Percentiles rank a stretch among this genome's conserved stretches.
Conservation (phyloP, 1,284 basidiomycete genomes). For the Volvariella volvacea region DNA sequence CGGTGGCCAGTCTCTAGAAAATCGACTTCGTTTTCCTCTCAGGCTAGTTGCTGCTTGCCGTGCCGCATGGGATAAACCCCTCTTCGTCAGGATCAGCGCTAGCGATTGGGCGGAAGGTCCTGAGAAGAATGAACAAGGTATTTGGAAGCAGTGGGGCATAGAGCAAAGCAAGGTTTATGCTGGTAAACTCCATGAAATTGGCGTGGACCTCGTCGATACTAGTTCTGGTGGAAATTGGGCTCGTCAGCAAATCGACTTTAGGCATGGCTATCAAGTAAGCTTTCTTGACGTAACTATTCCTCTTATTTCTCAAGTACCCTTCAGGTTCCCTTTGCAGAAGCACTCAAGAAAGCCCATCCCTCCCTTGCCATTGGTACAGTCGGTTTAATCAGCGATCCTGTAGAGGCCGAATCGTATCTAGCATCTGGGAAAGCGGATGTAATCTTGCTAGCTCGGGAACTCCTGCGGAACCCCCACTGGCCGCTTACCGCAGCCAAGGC, state of each 20-base stretch:
- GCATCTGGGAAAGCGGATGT: constrained; percentile 63
- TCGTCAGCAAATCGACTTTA: constrained; percentile 50
- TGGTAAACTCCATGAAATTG: constrained; percentile 50
- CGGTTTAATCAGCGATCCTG: constrained; percentile 65
- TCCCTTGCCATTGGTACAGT: constrained; percentile 57
- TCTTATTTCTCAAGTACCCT: background rate
- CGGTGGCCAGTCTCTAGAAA: constrained; percentile 67
- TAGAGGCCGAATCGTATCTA: constrained; percentile 63
- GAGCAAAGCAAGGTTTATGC: constrained; percentile 65
- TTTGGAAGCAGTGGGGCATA: constrained; percentile 68
- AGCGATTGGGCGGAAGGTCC: constrained; percentile 74
- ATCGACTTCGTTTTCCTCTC: constrained; percentile 64
- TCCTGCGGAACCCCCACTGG: constrained; percentile 57
- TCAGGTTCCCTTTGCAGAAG: constrained; percentile 65
- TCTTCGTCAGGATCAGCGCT: constrained; percentile 73
- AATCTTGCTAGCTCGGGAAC: constrained; percentile 60
- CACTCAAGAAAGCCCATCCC: constrained; percentile 58
- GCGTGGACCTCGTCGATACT: constrained; percentile 69
- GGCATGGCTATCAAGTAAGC: constrained; percentile 60
- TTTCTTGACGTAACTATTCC: background rate
- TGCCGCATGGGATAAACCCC: constrained; percentile 58
- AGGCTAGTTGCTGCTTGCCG: constrained; percentile 50
- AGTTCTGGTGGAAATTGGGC: constrained; percentile 65
- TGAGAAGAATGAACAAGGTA: constrained; percentile 48
- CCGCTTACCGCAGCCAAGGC: constrained; percentile 45